Conservation (phyloP, 257 asterid genomes). For the Ballota nigra region DNA sequence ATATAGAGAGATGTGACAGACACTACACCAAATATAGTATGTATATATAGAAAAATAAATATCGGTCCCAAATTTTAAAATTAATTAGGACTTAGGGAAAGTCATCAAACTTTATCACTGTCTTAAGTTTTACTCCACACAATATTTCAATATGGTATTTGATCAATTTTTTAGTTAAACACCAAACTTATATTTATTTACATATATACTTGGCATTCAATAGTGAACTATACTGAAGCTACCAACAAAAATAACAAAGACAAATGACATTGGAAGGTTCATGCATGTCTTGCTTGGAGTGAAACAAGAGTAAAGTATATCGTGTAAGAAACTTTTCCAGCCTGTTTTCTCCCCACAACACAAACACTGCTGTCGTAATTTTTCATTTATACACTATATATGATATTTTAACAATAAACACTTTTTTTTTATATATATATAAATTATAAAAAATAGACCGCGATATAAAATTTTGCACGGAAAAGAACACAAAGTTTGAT, state of each 20-base stretch:
- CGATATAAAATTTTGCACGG: neutral
- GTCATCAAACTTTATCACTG: neutral
- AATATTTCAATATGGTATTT: neutral
- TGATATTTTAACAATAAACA: neutral
- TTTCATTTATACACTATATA: neutral
- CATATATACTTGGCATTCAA: neutral
- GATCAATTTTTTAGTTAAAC: neutral
- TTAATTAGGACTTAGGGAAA: neutral
- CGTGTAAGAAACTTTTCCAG: constrained; percentile 31
- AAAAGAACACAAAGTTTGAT: neutral
- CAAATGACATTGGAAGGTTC: constrained; percentile 20
- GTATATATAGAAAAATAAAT: no score
- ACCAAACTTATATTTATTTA: neutral
- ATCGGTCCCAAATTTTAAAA: no score
- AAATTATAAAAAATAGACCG: neutral
- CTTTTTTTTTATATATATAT: neutral
- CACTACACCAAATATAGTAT: no score
- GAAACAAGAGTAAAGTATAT: constrained; percentile 47
- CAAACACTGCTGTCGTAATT: neutral
- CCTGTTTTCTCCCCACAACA: constrained; percentile 11
- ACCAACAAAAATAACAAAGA: neutral
- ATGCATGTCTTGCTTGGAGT: constrained; percentile 39
- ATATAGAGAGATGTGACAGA: no score
- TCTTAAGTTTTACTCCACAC: neutral
- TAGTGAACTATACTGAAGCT: neutral